Evolutionary conservation across 2,329 filamentous ascomycete genomes (phyloP).

Genomic region (Venturia oleaginea): DNA sequence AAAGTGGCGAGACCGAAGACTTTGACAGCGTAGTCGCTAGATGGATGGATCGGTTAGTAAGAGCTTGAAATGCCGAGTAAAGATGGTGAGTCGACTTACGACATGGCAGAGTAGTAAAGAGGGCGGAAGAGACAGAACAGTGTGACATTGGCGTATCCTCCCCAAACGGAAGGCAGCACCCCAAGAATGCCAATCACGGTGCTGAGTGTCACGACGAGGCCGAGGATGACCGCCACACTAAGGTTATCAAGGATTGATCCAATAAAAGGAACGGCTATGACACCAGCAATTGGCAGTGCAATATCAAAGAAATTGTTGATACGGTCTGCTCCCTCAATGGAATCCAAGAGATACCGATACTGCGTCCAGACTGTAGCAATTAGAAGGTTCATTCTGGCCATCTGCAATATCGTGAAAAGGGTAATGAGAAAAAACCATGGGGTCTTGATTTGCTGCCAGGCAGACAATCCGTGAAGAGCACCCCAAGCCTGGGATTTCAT

Average conservation of each 20-base stretch:
- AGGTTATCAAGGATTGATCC: slow-evolving; percentile 68
- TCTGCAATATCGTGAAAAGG: slow-evolving; percentile 59
- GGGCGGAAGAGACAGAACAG: slow-evolving; percentile 79
- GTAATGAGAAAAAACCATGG: slow-evolving; percentile 81
- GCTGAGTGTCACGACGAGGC: slow-evolving; percentile 57
- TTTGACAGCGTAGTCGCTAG: slow-evolving; percentile 69
- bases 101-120: slow-evolving; percentile 84
- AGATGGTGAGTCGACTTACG: slow-evolving; percentile 26
- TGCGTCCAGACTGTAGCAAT: slow-evolving; percentile 78
- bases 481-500: slow-evolving; percentile 72
- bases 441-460: slow-evolving; percentile 62
- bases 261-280: slow-evolving; percentile 75
- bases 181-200: slow-evolving; percentile 68
- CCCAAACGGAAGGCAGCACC: slow-evolving; percentile 58
- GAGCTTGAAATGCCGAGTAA: background rate
- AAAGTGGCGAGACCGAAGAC: slow-evolving; percentile 87
- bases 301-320: slow-evolving; percentile 79
- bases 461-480: slow-evolving; percentile 64
- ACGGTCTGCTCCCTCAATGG: slow-evolving; percentile 48
- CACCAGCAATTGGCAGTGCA: slow-evolving; percentile 71
- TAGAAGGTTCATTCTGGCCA: slow-evolving; percentile 73
- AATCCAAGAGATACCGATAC: slow-evolving; percentile 64
- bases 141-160: slow-evolving; percentile 63
- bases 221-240: slow-evolving; percentile 60
- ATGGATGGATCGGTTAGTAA: background rate